A percentile compares a stretch with the other conserved stretches of the same genome.
Evolutionary conservation across 1,284 basidiomycete genomes (phyloP).

Genomic region (Apiotrichum porosum): DNA sequence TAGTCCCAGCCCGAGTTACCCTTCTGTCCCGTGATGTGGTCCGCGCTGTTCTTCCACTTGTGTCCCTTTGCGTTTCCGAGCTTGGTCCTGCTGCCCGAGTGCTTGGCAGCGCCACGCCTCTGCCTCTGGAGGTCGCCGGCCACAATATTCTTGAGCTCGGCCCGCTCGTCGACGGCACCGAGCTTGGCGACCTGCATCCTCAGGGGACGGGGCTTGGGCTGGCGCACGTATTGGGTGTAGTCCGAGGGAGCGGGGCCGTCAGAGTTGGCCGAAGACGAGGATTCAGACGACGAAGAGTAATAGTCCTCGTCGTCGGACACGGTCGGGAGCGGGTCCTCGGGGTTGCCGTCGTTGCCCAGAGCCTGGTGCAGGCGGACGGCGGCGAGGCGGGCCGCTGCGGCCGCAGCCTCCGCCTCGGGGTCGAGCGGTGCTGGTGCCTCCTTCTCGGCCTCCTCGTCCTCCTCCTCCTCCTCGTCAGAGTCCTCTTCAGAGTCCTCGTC

Average conservation of each 20-base stretch:
- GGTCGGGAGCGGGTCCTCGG: conserved; percentile 12
- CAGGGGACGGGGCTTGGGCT: conserved; percentile 6
- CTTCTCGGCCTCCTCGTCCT: conserved; percentile 41
- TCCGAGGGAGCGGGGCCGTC: conserved; percentile 28
- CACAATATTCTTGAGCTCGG: conserved; percentile 55
- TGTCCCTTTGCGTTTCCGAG: conserved; percentile 72
- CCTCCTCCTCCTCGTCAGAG: conserved; percentile 34
- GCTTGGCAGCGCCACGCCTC: conserved; percentile 63
- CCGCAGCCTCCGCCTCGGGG: conserved; percentile 24
- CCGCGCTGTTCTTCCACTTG: conserved; percentile 73
- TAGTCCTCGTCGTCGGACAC: conserved; percentile 20
- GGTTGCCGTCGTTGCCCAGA: conserved; percentile 34
- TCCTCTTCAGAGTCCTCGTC: conserved; percentile 46
- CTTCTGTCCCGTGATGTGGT: conserved; percentile 60
- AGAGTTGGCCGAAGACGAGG: conserved; percentile 12
- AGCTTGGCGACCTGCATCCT: conserved; percentile 15
- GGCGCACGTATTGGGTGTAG: conserved; percentile 37
- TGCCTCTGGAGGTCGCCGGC: conserved; percentile 61
- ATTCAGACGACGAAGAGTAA: conserved; percentile 21
- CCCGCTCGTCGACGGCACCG: conserved; percentile 22
- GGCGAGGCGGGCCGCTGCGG: conserved; percentile 30
- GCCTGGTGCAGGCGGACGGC: conserved; percentile 37
- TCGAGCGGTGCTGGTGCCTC: conserved; percentile 46
- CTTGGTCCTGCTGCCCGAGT: conserved; percentile 65
- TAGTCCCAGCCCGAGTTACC: conserved; percentile 1